phyloP scores from a whole-genome alignment of 2,329 filamentous ascomycete species.

The Pochonia chlamydosporia region DNA sequence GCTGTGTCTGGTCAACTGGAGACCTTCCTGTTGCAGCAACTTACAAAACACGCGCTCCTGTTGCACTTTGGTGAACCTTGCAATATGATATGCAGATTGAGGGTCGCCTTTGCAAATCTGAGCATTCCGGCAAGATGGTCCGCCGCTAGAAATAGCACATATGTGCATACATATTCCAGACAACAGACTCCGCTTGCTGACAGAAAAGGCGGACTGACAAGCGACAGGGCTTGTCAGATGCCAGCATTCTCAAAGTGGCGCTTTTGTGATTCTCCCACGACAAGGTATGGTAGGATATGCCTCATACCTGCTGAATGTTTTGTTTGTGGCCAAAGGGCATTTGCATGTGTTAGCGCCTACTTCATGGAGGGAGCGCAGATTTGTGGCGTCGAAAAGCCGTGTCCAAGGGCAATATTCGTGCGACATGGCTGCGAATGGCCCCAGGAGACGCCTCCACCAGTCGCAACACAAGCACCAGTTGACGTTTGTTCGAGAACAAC shows the following conservation, averaged over 20 bases:
- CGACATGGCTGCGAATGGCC: background rate
- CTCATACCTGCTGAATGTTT: background rate
- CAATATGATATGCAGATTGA: too few species aligned
- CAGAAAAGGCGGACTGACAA: too few species aligned
- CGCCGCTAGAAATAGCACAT: too few species aligned
- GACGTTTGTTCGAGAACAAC: background rate
- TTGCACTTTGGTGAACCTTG: too few species aligned
- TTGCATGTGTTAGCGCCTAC: background rate
- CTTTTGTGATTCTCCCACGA: background rate
- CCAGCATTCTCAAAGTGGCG: background rate
- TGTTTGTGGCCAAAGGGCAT: background rate
- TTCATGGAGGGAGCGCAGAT: background rate
- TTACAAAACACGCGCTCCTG: too few species aligned
- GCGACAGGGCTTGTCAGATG: too few species aligned
- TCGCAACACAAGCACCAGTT: background rate
- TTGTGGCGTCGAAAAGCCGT: background rate
- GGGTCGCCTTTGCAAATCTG: too few species aligned
- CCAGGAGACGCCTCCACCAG: background rate
- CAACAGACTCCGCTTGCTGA: too few species aligned
- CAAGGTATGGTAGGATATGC: background rate
- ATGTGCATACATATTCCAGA: too few species aligned
- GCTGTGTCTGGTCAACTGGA: too few species aligned
- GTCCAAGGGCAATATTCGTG: background rate
- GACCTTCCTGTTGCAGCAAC: too few species aligned
- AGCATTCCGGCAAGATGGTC: too few species aligned